Evolutionary conservation across 163 green algal genomes (phyloP).

Genomic region (Scenedesmus sp.): DNA sequence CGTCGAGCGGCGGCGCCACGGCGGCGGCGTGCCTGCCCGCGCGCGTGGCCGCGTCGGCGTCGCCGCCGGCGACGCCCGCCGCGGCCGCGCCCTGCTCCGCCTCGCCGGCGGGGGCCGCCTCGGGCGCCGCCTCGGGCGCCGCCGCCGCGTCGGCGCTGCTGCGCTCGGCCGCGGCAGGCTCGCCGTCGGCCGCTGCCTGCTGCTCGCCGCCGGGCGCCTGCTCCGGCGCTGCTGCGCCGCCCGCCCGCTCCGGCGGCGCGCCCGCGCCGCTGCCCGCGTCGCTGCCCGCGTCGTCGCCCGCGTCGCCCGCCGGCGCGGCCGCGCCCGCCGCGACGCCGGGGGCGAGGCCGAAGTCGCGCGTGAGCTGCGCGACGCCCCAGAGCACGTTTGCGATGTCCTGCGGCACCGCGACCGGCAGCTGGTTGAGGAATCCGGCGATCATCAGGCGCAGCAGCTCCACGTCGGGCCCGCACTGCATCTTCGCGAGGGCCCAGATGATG

Average conservation of each 20-base stretch:
- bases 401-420: background rate
- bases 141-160: background rate
- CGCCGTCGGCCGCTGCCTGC: no score
- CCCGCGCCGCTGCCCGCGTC: background rate
- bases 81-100: background rate
- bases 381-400: conserved; percentile 29
- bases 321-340: no score
- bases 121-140: background rate
- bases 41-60: background rate
- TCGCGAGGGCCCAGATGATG: conserved; percentile 32
- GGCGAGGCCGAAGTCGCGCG: conserved; percentile 1
- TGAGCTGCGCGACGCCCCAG: conserved; percentile 32
- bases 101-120: background rate
- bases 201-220: no score
- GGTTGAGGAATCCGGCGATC: conserved; percentile 1
- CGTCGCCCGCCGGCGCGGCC: background rate
- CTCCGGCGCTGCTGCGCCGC: background rate
- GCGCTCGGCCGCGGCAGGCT: background rate
- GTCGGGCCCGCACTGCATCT: conserved; percentile 19
- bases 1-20: no score
- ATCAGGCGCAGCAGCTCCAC: background rate
- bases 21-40: background rate
- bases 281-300: background rate
- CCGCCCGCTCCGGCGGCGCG: background rate
- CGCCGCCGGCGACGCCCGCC: no score